A percentile compares a stretch with the other conserved stretches of the same genome.
Conservation (phyloP, 768 basidiomycete species). For the Phanerodontia chrysosporium region DNA sequence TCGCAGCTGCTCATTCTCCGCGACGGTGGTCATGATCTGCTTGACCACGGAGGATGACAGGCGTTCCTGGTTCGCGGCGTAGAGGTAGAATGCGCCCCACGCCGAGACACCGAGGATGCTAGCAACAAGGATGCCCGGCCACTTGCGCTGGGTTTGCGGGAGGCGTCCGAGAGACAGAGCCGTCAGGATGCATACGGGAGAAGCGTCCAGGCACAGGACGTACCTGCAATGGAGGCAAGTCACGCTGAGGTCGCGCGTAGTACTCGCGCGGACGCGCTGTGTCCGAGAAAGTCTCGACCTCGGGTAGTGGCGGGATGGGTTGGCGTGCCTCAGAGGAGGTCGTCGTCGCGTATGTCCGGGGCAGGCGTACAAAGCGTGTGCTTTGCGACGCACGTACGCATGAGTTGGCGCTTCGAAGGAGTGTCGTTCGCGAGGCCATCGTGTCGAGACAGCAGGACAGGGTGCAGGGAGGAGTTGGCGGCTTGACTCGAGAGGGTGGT, state of each 20-base stretch:
- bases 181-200: neutral
- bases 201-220: neutral
- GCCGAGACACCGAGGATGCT: slow-evolving; percentile 50
- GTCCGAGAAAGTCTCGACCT: slow-evolving; percentile 37
- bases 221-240: slow-evolving; percentile 42
- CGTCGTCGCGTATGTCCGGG: neutral
- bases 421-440: neutral
- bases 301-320: slow-evolving; percentile 19
- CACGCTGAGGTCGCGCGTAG: slow-evolving; percentile 39
- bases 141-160: slow-evolving; percentile 31
- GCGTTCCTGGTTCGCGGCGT: slow-evolving; percentile 74
- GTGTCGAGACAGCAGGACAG: neutral
- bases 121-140: slow-evolving; percentile 54
- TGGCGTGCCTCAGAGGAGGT: neutral
- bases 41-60: slow-evolving; percentile 71
- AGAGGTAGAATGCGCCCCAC: slow-evolving; percentile 67
- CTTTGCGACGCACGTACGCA: neutral
- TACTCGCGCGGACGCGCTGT: slow-evolving; percentile 42
- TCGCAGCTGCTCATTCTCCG: slow-evolving; percentile 44
- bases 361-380: neutral
- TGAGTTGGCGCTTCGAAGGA: neutral
- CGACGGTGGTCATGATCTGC: slow-evolving; percentile 58
- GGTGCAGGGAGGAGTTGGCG: neutral
- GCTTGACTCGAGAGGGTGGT: neutral
- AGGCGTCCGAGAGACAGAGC: neutral